Percentiles rank a stretch among this genome's conserved stretches.
Evolutionary conservation across 2,329 filamentous ascomycete genomes (phyloP).

Genomic region (Fusarium torulosum): DNA sequence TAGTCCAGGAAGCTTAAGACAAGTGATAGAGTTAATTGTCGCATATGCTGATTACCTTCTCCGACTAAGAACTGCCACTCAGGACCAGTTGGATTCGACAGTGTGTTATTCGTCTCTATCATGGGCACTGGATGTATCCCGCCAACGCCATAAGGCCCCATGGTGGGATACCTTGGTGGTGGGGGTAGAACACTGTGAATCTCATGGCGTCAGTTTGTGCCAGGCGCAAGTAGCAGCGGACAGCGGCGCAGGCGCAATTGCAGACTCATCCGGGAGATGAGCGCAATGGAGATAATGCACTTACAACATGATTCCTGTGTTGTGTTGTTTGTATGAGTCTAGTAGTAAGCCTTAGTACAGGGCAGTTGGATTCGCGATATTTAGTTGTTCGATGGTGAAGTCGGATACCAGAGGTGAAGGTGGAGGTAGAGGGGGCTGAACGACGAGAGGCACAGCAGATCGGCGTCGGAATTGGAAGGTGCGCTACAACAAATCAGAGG

Average conservation of each 20-base stretch:
- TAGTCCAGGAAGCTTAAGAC: constrained; percentile 17
- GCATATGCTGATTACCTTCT: constrained; percentile 72
- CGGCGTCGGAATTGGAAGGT: constrained; percentile 26
- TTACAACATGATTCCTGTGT: constrained; percentile 45
- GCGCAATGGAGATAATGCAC: constrained; percentile 23
- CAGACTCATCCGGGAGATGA: not conserved
- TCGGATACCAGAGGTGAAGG: constrained; percentile 9
- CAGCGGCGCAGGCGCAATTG: constrained; percentile 1
- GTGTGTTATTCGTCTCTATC: constrained; percentile 93
- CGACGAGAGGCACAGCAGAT: constrained; percentile 34
- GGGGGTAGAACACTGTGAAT: constrained; percentile 81
- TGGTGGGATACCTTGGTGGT: constrained; percentile 83
- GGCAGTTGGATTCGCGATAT: constrained; percentile 21
- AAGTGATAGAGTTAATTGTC: not conserved
- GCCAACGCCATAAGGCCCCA: constrained; percentile 77
- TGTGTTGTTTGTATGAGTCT: not conserved
- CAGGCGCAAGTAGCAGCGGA: constrained; percentile 22
- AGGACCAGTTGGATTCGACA: constrained; percentile 82
- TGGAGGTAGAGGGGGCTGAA: constrained; percentile 28
- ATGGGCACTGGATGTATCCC: constrained; percentile 77
- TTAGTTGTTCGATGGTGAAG: constrained; percentile 22
- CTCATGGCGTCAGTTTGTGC: constrained; percentile 41
- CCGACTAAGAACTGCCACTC: constrained; percentile 93
- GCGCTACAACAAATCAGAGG: not conserved
- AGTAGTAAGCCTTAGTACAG: not conserved